Evolutionary conservation across 1,284 basidiomycete genomes (phyloP), one percentile per base, ranked within the genome.

Genomic region (Veloporphyrellus conicus): DNA sequence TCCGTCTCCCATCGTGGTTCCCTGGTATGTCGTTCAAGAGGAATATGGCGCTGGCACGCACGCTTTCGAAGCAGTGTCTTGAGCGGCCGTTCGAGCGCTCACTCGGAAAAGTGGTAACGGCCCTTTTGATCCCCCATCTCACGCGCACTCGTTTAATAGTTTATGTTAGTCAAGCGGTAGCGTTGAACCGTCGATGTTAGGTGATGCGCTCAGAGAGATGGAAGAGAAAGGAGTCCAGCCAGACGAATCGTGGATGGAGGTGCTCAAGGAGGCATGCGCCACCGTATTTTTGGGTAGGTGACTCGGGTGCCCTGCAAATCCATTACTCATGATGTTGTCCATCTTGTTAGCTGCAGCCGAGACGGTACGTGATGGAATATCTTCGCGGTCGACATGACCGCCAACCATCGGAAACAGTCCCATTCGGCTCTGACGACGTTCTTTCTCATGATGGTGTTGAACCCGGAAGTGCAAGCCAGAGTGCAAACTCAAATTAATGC

Each of bases 21-120:
- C 58, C 61, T 1, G 59, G 54, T 1, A 51, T 63, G 53, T 43
- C 41, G 1, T 51, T 63, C 23, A 62, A 60, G 12, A 33, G 10
- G 6, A 18, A 53, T 3, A 50, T 60, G 39, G 42, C 18, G 1
- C 6, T 10, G 10, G 47, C 49, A 2, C 48, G 12, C 5, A 15
- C 38, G n/a, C 39, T 50, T 10, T 14, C 47, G 18, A 20, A 1
- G 3, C 25, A 39, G 10, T 56, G 49, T 18, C 35, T 56, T 14
- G 53, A 60, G 37, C 46, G 14, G 0, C 33, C 49, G 1, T 64
- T 60, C 20, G n/a, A 62, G 11, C 34, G 49, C 27, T 45, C 57
- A 12, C 31, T 55, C 25, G 32, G 36, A 19, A 49, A 18, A 38
- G 10, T 31, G 43, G 58, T 50, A 33, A 43, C 28, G 18, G n/a